Evolutionary conservation across 2,329 filamentous ascomycete genomes (phyloP).

Genomic region (Chaetomium sp.): DNA sequence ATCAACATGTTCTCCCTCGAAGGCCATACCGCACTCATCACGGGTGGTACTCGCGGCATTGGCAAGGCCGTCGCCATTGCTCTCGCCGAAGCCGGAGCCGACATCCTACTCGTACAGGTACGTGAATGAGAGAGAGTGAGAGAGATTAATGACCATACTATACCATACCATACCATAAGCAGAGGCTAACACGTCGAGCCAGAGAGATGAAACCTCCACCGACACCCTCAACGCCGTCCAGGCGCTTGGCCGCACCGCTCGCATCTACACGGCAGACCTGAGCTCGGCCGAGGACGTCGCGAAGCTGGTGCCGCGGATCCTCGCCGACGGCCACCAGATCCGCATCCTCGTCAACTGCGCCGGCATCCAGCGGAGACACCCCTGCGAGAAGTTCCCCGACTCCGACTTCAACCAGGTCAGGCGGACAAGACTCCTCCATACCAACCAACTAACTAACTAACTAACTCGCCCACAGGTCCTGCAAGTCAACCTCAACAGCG

Average conservation of each 20-base stretch:
- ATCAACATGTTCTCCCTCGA: slow-evolving; percentile 55
- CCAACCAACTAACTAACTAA: neutral
- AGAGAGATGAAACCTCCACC: slow-evolving; percentile 43
- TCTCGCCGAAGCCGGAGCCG: slow-evolving; percentile 61
- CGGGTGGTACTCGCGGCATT: slow-evolving; percentile 60
- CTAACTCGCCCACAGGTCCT: slow-evolving; percentile 55
- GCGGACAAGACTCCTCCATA: neutral
- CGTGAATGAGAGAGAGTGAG: neutral
- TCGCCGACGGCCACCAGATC: slow-evolving; percentile 65
- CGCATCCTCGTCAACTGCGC: slow-evolving; percentile 84
- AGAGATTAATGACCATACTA: neutral
- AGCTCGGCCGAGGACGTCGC: slow-evolving; percentile 61
- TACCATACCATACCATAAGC: neutral
- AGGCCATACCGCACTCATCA: slow-evolving; percentile 60
- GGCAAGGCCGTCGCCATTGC: slow-evolving; percentile 59
- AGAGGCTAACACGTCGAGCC: neutral
- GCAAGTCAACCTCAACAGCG: slow-evolving; percentile 82
- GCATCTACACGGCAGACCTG: slow-evolving; percentile 72
- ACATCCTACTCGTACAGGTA: slow-evolving; percentile 59
- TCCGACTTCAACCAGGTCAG: slow-evolving; percentile 70
- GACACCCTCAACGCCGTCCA: slow-evolving; percentile 64
- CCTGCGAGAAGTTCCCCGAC: slow-evolving; percentile 73
- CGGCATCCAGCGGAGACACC: slow-evolving; percentile 80
- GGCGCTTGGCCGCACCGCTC: slow-evolving; percentile 65
- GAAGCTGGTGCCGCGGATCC: slow-evolving; percentile 60